Base-by-base conservation (phyloP, 805 yeast species). In the Kodamaea nitidulidarum region DNA sequence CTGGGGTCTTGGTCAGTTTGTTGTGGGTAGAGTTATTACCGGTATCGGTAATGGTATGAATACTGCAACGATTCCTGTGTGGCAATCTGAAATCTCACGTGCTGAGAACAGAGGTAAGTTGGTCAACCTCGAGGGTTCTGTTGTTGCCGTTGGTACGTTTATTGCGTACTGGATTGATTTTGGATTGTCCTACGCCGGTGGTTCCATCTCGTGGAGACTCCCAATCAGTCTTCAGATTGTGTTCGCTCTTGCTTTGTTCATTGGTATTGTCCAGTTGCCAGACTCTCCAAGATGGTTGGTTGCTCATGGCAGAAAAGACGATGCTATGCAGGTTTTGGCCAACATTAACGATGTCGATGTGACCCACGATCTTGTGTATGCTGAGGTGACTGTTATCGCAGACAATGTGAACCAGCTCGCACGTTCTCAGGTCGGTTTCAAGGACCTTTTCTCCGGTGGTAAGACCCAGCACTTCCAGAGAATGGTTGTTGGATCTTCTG, bases 251-350 rank as follows among this genome's bases (percentile, higher is more conserved):
- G 40, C 70, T 12, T 59, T 76, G 43, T 59, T 65, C n/a, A 36
- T 50, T 5, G 65, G 75, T 38, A 60, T 70, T 7, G 47, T 61
- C 25, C 55, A 63, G 36, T 54, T 79, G 49, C 86, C 86, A 30
- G 88, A 81, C 54, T 80, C 86, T 5, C 86, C 88, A 52, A 76
- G 87, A 74, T 81, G 84, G 83, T 67, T 81, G 54, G 67, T 80
- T 47, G 65, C 77, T 15, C 67, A 73, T 40, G 73, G 71, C 40
- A 63, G 76, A 50, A 62, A 66, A 45, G 70, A 65, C 29, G 81
- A 78, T 48, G 83, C 84, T 25, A 60, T 66, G 45, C 57, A 61
- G 30, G 55, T 74, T 27, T 55, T 76, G 49, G 68, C 72, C 38
- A 49, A 50, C 29, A 56, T 78, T 47, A 61, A 73, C 42, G 71